Evolutionary conservation across 345 rosid genomes (phyloP).

Genomic region (Citrus inodora): DNA sequence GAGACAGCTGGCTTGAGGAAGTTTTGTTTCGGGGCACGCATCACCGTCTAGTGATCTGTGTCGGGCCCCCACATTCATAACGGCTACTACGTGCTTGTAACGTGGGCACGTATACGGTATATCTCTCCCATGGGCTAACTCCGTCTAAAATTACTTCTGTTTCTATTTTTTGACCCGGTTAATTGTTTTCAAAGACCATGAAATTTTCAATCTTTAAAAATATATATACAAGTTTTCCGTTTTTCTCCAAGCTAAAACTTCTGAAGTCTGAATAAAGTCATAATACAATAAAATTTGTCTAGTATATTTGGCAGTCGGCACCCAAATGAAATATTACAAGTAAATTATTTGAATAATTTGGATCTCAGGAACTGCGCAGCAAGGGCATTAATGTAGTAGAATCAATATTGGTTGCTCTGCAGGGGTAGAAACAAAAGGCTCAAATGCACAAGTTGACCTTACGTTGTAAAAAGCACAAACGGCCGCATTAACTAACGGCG

Average conservation of each 20-base stretch:
- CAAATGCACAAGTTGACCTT: not conserved
- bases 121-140: not conserved
- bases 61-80: slow-evolving; percentile 34
- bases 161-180: not conserved
- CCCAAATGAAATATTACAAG: too few relatives aligned
- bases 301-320: too few relatives aligned
- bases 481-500: slow-evolving; percentile 1
- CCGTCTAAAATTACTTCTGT: not conserved
- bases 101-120: not conserved
- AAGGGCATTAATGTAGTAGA: too few relatives aligned
- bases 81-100: slow-evolving; percentile 35
- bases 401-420: too few relatives aligned
- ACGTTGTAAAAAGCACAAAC: not conserved
- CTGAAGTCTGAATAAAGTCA: too few relatives aligned
- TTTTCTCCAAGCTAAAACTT: too few relatives aligned
- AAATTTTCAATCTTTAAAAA: too few relatives aligned
- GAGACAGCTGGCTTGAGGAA: slow-evolving; percentile 37
- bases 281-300: too few relatives aligned
- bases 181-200: not conserved
- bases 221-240: too few relatives aligned
- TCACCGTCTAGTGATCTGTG: slow-evolving; percentile 62
- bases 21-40: slow-evolving; percentile 33
- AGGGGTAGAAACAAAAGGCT: not conserved
- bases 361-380: too few relatives aligned
- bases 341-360: too few relatives aligned